phyloP scores from a whole-genome alignment of 257 asterid species.

The Linderniella brevidens region DNA sequence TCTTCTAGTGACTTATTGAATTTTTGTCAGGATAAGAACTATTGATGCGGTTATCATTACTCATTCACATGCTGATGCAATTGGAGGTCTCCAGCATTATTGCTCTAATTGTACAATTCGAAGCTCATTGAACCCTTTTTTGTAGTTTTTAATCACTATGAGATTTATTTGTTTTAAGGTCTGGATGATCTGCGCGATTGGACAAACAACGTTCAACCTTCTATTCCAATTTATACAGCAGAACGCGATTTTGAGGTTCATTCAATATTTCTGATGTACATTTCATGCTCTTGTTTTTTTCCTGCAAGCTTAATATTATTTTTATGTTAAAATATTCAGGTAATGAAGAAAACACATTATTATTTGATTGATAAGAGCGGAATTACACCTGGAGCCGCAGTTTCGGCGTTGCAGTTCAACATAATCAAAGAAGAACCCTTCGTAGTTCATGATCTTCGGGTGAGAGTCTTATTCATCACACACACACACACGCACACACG shows the following conservation, averaged over 20 bases:
- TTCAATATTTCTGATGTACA: conserved; percentile 6
- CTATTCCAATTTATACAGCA: conserved; percentile 78
- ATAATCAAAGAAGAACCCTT: conserved; percentile 71
- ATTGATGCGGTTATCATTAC: conserved; percentile 94
- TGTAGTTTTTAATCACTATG: neutral
- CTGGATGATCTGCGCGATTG: conserved; percentile 98
- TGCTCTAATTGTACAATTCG: conserved; percentile 10
- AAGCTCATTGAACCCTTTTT: conserved; percentile 9
- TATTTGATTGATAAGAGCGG: conserved; percentile 74
- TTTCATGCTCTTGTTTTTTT: conserved; percentile 6
- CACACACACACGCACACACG: neutral
- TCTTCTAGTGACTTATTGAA: conserved; percentile 32
- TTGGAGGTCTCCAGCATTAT: conserved; percentile 79
- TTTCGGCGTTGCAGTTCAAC: conserved; percentile 76
- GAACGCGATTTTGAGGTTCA: conserved; percentile 87
- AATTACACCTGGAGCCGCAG: conserved; percentile 82
- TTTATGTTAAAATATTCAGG: conserved; percentile 29
- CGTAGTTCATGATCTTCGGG: conserved; percentile 56
- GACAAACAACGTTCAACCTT: conserved; percentile 91
- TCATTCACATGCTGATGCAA: conserved; percentile 99
- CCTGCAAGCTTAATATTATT: conserved; percentile 7
- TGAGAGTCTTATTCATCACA: conserved; percentile 12
- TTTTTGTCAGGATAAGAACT: conserved; percentile 86
- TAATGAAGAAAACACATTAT: conserved; percentile 93
- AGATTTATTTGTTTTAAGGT: conserved; percentile 28